Conservation (phyloP, 2,329 filamentous ascomycete species). For the Penicillium sclerotigenum region DNA sequence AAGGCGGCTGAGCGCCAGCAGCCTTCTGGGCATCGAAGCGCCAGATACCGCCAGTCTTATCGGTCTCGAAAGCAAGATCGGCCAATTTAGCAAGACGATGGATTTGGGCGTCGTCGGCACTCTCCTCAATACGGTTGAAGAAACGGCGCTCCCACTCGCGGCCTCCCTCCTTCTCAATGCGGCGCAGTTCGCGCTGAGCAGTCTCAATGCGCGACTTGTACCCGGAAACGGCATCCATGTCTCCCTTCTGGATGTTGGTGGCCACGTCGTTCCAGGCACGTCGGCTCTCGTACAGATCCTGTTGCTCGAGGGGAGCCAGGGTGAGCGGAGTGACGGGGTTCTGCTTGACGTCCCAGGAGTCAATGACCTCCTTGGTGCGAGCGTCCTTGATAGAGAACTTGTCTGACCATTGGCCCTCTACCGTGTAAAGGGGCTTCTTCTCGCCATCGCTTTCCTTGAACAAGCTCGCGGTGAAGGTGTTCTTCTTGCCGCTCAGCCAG, state of each 20-base stretch:
- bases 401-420: constrained; percentile 87
- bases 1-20: constrained; percentile 41
- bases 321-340: constrained; percentile 63
- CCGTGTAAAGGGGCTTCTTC: constrained; percentile 70
- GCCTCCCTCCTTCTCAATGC: constrained; percentile 70
- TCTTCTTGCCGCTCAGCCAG: constrained; percentile 95
- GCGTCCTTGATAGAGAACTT: constrained; percentile 73
- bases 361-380: constrained; percentile 51
- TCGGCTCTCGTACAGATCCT: constrained; percentile 83
- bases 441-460: constrained; percentile 66
- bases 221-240: constrained; percentile 73
- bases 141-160: constrained; percentile 79
- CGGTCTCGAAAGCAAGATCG: constrained; percentile 51
- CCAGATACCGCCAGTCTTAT: constrained; percentile 70
- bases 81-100: constrained; percentile 43
- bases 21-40: constrained; percentile 60
- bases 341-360: constrained; percentile 59
- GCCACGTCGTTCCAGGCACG: constrained; percentile 86
- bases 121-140: constrained; percentile 56
- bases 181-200: constrained; percentile 73
- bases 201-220: constrained; percentile 92
- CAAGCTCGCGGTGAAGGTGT: constrained; percentile 74
- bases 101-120: constrained; percentile 39
- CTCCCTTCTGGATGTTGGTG: constrained; percentile 71
- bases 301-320: constrained; percentile 69